Conservation (phyloP, 2,329 filamentous ascomycete genomes). For the Fusarium sp. region DNA sequence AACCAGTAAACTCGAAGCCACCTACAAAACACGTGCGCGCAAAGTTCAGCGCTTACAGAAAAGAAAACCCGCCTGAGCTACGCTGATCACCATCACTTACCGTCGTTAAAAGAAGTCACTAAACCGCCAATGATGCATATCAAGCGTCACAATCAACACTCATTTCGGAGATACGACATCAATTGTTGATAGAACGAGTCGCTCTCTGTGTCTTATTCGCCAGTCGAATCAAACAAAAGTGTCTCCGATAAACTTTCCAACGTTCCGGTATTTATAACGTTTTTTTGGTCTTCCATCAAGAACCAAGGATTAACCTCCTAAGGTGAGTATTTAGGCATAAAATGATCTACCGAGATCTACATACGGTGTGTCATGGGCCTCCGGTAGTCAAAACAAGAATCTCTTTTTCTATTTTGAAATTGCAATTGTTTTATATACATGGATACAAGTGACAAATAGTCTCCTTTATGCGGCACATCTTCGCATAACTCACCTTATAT, state of each 20-base stretch:
- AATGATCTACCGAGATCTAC: conserved; percentile 34
- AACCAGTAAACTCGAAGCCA: neutral
- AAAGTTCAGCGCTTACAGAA: neutral
- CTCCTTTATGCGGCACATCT: conserved; percentile 17
- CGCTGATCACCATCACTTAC: conserved; percentile 25
- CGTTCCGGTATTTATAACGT: neutral
- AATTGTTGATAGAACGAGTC: neutral
- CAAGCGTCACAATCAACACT: conserved; percentile 1
- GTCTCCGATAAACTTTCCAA: neutral
- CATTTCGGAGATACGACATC: neutral
- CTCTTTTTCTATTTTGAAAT: conserved; percentile 9
- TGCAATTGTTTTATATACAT: conserved; percentile 26
- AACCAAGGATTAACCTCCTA: neutral
- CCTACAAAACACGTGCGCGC: conserved; percentile 10
- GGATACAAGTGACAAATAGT: conserved; percentile 5
- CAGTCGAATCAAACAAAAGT: neutral
- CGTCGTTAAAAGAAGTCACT: neutral
- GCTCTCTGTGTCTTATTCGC: neutral
- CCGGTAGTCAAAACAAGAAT: neutral
- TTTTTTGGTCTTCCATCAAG: neutral
- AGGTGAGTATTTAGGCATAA: conserved; percentile 3
- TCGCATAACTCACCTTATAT: neutral
- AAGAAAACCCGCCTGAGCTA: neutral
- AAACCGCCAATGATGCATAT: neutral
- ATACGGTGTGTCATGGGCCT: neutral